Percentiles rank a stretch among this genome's conserved stretches.
Conservation (phyloP, 176 grass and related monocot genomes). For the Aegilops sharonensis region DNA sequence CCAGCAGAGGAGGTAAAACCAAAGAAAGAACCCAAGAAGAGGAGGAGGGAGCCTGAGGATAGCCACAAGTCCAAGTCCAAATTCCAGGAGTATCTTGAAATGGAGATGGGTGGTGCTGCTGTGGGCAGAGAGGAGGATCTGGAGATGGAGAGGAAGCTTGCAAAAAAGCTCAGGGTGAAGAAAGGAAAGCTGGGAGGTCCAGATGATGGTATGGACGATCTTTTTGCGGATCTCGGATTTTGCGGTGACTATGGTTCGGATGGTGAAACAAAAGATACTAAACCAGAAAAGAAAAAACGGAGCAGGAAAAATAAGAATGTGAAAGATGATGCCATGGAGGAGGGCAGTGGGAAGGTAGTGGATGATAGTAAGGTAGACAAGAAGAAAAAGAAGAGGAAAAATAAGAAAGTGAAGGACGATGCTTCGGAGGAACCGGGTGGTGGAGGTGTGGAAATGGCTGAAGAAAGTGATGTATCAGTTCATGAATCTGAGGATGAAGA, state of each 20-base stretch:
- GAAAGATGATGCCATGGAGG: constrained; percentile 29
- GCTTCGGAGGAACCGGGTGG: constrained; percentile 11
- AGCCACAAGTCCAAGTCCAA: constrained; percentile 51
- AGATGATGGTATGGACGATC: constrained; percentile 67
- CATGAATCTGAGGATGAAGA: constrained; percentile 31
- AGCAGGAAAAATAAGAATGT: constrained; percentile 50
- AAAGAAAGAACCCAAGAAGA: constrained; percentile 38
- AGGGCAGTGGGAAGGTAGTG: neutral
- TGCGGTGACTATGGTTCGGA: constrained; percentile 31
- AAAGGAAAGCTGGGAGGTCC: constrained; percentile 70
- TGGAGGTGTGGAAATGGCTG: constrained; percentile 24
- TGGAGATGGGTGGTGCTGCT: constrained; percentile 57
- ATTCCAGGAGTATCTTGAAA: constrained; percentile 73
- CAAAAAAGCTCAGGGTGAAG: constrained; percentile 86
- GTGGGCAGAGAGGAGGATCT: constrained; percentile 59
- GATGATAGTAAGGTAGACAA: constrained; percentile 27
- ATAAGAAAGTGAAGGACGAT: constrained; percentile 54
- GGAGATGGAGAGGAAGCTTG: constrained; percentile 71
- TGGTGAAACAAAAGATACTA: constrained; percentile 27
- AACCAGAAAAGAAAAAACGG: constrained; percentile 37
- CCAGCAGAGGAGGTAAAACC: constrained; percentile 30
- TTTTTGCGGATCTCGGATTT: constrained; percentile 53
- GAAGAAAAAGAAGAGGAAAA: constrained; percentile 45
- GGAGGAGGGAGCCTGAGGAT: constrained; percentile 31
- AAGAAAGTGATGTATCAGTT: constrained; percentile 23